Base-by-base conservation (phyloP, 2,329 filamentous ascomycete genomes). In the Neodidymelliopsis sp. region DNA sequence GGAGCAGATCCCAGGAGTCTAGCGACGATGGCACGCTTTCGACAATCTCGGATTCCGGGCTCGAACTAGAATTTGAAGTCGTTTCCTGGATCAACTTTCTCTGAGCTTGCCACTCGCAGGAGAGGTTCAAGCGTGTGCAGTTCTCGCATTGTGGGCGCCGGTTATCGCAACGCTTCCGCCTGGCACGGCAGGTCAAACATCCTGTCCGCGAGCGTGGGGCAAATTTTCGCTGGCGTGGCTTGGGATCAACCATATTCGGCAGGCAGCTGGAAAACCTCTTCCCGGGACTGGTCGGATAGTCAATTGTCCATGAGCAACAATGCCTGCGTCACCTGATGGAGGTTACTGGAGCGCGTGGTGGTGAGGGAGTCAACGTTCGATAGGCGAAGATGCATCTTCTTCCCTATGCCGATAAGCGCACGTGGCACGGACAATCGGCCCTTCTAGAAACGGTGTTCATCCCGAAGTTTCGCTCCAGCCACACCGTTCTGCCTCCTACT, bases 131-230 rank as follows among this genome's bases (percentile, higher is more conserved):
- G 22, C 69, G 66, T 10, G 60, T 63, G 53, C 69, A 72, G 53
- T 69, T 71, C 33, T 62, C 59, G 48, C 69, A 72, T 34, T 62
- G 57, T 27, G 69, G 69, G 36, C 66, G 67, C 33, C 61, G 58
- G 36, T 52, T 66, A 54, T 71, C 69, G 54, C 69, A 72, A 45
- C 69, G 57, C 42, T 72, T 72, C 30, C 69, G 54, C 31, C 69
- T 58, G 22, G 66, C 59, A 20, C 69, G 62, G 54, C 69, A 72
- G 7, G 68, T 72, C 36, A 71, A 55, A 48, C 69, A 72, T 23
- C 69, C 69, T 49, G 68, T 65, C 31, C 69, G 58, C 12, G 65
- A 69, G n/a, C 69, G 62, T 42, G 69, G 67, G 35, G 68, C 69
- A 53, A 71, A 72, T 56, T 67, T 71, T 39, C 69, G 62, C 44